Conservation (phyloP, 2,329 filamentous ascomycete species). For the Zymoseptoria ardabiliae region DNA sequence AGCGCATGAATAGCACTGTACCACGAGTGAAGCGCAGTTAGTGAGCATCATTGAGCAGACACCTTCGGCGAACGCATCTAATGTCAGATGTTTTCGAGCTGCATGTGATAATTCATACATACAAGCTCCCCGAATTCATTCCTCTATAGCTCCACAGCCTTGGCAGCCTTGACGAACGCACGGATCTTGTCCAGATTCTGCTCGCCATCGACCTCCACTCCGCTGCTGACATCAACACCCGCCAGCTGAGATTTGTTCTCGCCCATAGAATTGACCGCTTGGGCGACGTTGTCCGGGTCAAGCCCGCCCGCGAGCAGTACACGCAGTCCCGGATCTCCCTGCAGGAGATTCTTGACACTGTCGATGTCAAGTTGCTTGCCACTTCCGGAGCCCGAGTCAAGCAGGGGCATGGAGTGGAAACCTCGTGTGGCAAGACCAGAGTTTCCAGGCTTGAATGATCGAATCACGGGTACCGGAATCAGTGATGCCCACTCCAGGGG, state of each 20-base stretch:
- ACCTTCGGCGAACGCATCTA: not conserved
- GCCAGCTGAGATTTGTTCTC: constrained; percentile 55
- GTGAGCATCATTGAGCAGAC: not conserved
- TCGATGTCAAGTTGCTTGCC: constrained; percentile 69
- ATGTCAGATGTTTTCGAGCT: not conserved
- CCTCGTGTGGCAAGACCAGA: constrained; percentile 65
- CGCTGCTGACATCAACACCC: constrained; percentile 89
- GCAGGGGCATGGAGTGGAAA: constrained; percentile 73
- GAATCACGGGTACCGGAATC: constrained; percentile 90
- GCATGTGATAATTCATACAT: not conserved
- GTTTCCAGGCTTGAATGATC: constrained; percentile 71
- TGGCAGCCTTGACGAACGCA: constrained; percentile 70
- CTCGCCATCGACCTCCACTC: constrained; percentile 75
- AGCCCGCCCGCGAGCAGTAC: constrained; percentile 82
- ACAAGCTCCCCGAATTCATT: not conserved
- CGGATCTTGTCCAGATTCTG: constrained; percentile 77
- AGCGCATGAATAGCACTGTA: too few species aligned
- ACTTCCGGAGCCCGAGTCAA: constrained; percentile 79
- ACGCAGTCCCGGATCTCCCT: constrained; percentile 60
- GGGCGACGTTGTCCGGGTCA: constrained; percentile 67
- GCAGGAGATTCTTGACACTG: constrained; percentile 60
- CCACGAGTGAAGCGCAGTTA: too few species aligned
- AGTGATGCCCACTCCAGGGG: constrained; percentile 82
- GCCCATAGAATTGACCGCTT: constrained; percentile 57
- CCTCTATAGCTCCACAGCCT: constrained; percentile 34